phyloP scores from a whole-genome alignment of 257 asterid species.

The Lantana camara region DNA sequence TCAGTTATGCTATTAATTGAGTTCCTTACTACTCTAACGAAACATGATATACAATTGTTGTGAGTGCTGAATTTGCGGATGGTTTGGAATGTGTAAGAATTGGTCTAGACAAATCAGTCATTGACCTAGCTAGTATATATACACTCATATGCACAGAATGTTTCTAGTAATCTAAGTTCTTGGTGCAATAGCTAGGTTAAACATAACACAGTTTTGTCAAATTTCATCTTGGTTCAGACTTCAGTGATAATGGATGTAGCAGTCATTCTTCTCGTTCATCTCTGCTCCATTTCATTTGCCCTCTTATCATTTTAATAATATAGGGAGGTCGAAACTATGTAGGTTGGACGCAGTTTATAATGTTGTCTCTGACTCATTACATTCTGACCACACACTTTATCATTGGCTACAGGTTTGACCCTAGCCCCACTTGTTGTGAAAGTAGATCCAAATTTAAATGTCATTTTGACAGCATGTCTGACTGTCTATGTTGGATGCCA shows the following conservation, averaged over 20 bases:
- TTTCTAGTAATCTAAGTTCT: not conserved
- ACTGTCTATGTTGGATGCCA: conserved; percentile 88
- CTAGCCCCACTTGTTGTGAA: conserved; percentile 88
- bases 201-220: not conserved
- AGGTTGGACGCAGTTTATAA: not conserved
- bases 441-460: conserved; percentile 89
- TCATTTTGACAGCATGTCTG: conserved; percentile 83
- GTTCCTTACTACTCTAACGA: not conserved
- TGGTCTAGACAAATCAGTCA: conserved; percentile 6
- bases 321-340: not conserved
- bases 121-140: not conserved
- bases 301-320: conserved; percentile 10
- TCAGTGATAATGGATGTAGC: not conserved
- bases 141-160: not conserved
- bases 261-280: not conserved
- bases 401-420: conserved; percentile 66
- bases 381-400: conserved; percentile 20
- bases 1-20: conserved; percentile 1
- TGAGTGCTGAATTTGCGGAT: too few species aligned
- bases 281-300: conserved; percentile 9
- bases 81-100: not conserved
- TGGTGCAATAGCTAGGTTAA: conserved; percentile 10
- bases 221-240: not conserved
- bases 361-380: conserved; percentile 12
- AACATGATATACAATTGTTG: not conserved